Conservation (phyloP, 148 eudicot genomes). For the Silene conica region DNA sequence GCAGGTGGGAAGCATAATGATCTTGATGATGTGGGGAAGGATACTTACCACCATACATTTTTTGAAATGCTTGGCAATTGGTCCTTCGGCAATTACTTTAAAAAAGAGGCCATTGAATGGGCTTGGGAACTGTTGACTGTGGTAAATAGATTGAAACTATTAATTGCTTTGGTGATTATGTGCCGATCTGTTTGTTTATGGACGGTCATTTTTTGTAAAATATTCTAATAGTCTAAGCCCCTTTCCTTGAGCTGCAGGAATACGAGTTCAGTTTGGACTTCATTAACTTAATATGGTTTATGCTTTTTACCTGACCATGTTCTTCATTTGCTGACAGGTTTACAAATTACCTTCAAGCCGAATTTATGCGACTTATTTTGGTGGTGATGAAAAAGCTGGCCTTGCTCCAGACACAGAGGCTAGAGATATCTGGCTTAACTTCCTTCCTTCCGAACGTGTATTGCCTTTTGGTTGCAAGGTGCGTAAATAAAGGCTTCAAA, state of each 20-base stretch:
- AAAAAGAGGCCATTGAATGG: conserved; percentile 81
- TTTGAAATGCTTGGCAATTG: conserved; percentile 99
- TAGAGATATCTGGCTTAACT: conserved; percentile 73
- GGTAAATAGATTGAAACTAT: conserved; percentile 33
- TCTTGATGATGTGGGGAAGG: conserved; percentile 98
- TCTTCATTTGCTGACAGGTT: conserved; percentile 38
- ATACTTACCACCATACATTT: conserved; percentile 95
- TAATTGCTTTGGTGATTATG: too few species aligned
- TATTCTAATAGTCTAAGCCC: not conserved
- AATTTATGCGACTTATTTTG: conserved; percentile 95
- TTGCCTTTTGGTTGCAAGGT: conserved; percentile 97
- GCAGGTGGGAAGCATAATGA: conserved; percentile 99
- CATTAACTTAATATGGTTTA: not conserved
- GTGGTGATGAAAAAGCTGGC: conserved; percentile 86
- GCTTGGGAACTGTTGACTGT: conserved; percentile 93
- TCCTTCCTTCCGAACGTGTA: conserved; percentile 69
- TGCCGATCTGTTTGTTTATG: too few species aligned
- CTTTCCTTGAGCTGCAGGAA: not conserved
- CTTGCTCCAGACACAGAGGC: conserved; percentile 88
- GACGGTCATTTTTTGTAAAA: too few species aligned
- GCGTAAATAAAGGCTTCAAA: conserved; percentile 16
- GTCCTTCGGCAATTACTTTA: conserved; percentile 96
- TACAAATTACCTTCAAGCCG: conserved; percentile 64
- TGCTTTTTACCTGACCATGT: not conserved
- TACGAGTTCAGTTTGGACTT: not conserved